Conservation (phyloP, 306 rosid genomes). For the Rosa persica region DNA sequence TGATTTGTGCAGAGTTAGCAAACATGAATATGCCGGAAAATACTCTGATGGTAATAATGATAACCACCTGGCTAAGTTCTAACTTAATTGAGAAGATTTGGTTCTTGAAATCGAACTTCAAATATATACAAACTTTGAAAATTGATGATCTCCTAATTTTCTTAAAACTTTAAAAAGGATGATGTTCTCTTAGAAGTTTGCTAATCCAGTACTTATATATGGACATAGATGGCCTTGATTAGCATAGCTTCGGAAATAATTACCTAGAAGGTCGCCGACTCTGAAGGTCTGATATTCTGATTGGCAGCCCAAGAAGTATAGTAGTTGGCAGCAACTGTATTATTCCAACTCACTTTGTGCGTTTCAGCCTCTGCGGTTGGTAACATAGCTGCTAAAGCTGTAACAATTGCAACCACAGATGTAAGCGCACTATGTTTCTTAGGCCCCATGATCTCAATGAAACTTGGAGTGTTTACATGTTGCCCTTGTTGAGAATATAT, state of each 20-base stretch:
- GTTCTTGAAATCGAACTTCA: too few species aligned
- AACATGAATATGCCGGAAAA: too few species aligned
- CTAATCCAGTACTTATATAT: not conserved
- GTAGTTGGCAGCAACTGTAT: not conserved
- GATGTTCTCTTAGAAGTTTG: not conserved
- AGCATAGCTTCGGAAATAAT: not conserved
- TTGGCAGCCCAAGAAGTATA: slow-evolving; percentile 21
- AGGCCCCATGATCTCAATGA: not conserved
- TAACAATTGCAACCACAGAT: not conserved
- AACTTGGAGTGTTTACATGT: slow-evolving; percentile 16
- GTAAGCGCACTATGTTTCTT: not conserved
- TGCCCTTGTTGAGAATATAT: too few species aligned
- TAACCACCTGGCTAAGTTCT: too few species aligned
- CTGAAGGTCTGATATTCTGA: slow-evolving; percentile 12
- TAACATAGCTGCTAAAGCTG: slow-evolving; percentile 1
- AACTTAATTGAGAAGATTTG: too few species aligned
- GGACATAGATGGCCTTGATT: too few species aligned
- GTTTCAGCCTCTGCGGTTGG: slow-evolving; percentile 14
- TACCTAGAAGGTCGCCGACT: slow-evolving; percentile 23
- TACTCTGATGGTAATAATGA: too few species aligned
- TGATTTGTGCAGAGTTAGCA: too few species aligned
- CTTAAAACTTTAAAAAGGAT: too few species aligned
- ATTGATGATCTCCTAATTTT: too few species aligned
- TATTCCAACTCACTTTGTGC: slow-evolving; percentile 8
- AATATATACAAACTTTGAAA: too few species aligned